phyloP scores from a whole-genome alignment of 257 asterid genomes.

The Petunia axillaris region DNA sequence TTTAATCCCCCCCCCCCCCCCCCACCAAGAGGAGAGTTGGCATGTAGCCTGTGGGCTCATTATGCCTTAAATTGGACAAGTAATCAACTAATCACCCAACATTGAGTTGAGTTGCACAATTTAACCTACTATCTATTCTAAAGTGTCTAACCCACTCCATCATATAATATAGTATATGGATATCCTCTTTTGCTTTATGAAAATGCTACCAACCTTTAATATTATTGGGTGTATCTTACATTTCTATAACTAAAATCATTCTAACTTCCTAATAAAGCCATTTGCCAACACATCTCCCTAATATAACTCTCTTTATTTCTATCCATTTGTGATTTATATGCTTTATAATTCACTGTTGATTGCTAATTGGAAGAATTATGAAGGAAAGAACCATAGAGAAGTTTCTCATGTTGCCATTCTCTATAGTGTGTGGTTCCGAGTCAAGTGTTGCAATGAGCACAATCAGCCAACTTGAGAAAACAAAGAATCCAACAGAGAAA shows the following conservation, averaged over 20 bases:
- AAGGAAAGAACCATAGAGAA: conserved; percentile 20
- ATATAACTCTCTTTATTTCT: not conserved
- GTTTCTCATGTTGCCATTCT: conserved; percentile 23
- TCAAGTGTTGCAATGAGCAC: not conserved
- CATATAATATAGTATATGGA: no score
- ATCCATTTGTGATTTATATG: conserved; percentile 11
- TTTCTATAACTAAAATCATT: conserved; percentile 18
- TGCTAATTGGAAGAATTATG: not conserved
- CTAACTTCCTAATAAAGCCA: conserved; percentile 23
- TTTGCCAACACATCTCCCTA: not conserved
- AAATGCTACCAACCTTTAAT: conserved; percentile 9
- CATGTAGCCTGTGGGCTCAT: conserved; percentile 12
- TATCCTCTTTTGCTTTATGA: not conserved
- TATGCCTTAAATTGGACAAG: conserved; percentile 12
- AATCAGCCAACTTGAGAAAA: not conserved
- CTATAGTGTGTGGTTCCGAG: not conserved
- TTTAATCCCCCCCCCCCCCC: not conserved
- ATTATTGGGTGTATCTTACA: conserved; percentile 20
- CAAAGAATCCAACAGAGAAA: not conserved
- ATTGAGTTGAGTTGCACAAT: conserved; percentile 25
- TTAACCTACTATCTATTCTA: conserved; percentile 25
- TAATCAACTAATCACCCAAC: conserved; percentile 9
- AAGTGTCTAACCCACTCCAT: conserved; percentile 23
- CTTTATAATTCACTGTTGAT: not conserved
- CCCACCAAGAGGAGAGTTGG: not conserved